A percentile compares a stretch with the other conserved stretches of the same genome.
These are phyloP conservation scores for Dendrobium huoshanense DNA, from an alignment of 106 monocot species.

Conservation along the genomic window DNA sequence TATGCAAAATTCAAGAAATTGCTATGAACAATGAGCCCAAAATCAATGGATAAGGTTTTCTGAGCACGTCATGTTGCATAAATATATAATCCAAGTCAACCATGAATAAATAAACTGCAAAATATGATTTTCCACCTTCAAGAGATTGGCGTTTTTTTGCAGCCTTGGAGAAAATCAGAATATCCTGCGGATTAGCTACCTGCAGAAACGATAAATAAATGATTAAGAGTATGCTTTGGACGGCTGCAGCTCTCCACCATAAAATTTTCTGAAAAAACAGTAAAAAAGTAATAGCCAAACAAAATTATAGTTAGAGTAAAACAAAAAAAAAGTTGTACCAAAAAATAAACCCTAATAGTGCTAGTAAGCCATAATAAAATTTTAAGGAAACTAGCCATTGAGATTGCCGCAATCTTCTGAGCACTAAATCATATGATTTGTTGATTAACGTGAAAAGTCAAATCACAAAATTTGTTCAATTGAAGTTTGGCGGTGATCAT, in stretches of 20 bases:
- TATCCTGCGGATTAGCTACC: constrained; percentile 99
- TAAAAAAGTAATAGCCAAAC: no score
- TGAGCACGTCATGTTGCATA: background rate
- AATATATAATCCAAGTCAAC: background rate
- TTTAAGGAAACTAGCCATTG: background rate
- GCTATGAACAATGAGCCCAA: background rate
- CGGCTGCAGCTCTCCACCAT: no score
- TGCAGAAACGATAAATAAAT: constrained; percentile 14
- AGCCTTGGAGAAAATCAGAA: constrained; percentile 96
- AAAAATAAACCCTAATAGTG: background rate
- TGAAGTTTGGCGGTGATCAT: no score
- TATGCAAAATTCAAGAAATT: background rate
- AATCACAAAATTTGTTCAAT: no score
- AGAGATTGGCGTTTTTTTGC: constrained; percentile 76
- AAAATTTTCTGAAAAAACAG: no score
- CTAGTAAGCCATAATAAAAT: background rate
- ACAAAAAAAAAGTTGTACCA: no score
- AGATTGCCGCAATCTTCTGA: no score
- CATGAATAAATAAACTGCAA: background rate
- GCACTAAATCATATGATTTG: no score
- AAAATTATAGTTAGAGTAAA: no score
- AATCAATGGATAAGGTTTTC: background rate
- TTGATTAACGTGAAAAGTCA: no score
- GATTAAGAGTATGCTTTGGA: background rate
- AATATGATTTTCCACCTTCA: constrained; percentile 33